These are phyloP conservation scores for Hymenoscyphus albidus DNA, from an alignment of 2,329 filamentous ascomycete genomes.

Conservation along the genomic window DNA sequence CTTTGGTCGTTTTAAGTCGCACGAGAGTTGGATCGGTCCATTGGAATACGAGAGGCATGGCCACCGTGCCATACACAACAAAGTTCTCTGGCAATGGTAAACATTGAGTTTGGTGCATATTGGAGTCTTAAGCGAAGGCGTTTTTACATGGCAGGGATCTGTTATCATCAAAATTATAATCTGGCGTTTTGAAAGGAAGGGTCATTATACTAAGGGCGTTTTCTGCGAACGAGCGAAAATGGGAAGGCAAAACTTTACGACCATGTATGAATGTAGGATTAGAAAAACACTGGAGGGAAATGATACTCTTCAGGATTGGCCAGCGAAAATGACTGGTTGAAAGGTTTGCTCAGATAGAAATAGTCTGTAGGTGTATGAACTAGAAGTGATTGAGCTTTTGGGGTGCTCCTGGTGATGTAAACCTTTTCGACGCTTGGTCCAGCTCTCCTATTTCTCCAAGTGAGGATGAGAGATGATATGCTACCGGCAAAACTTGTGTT, in stretches of 20 bases:
- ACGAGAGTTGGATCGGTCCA: slow-evolving; percentile 90
- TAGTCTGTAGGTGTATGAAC: too few relatives aligned
- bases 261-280: slow-evolving; percentile 1
- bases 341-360: too few relatives aligned
- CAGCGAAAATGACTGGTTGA: too few relatives aligned
- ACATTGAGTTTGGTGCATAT: background rate
- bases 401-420: too few relatives aligned
- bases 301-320: too few relatives aligned
- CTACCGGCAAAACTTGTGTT: too few relatives aligned
- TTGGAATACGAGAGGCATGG: slow-evolving; percentile 87
- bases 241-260: background rate
- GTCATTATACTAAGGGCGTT: background rate
- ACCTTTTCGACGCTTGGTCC: too few relatives aligned
- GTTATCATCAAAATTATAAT: background rate
- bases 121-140: slow-evolving; percentile 3
- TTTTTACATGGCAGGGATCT: background rate
- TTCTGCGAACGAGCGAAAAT: background rate
- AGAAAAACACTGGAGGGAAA: background rate
- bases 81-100: slow-evolving; percentile 46
- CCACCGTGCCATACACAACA: slow-evolving; percentile 77
- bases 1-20: slow-evolving; percentile 78
- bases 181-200: background rate
- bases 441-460: too few relatives aligned
- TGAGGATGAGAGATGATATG: too few relatives aligned
- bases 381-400: too few relatives aligned